Evolutionary conservation across 768 basidiomycete species (phyloP), one percentile per base, ranked within the genome.

Genomic region (Lactifluus volemus): DNA sequence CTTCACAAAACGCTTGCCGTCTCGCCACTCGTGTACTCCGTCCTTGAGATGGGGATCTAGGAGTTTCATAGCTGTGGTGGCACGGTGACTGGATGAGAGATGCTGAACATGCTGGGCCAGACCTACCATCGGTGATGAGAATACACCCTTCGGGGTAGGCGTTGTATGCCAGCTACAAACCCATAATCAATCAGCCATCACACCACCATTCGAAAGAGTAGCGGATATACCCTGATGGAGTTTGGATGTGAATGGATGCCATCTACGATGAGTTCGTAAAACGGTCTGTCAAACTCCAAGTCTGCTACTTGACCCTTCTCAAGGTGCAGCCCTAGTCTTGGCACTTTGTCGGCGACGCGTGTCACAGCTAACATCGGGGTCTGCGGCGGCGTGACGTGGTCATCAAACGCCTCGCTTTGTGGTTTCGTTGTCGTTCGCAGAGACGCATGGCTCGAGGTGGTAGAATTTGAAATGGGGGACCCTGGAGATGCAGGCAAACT

Each of bases 181-280:
- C n/a, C 55, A 21, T 44, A 30, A 53, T 45, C 19, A 61, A 44
- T 21, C 47, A 29, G 59, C 34, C 64, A 32, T 21, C n/a, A 21
- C 38, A 19, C 9, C 6, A 49, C 9, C 7, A 0, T 17, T 32
- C 2, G 14, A 42, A 44, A 3, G 11, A 49, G 32, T 44, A 19
- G 60, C 15, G 4, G 38, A 76, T 85, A 58, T 71, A 93, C 88
- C 67, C 89, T 78, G 59, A 95, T 89, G 48, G 90, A 90, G 70
- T 92, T 90, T 15, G 93, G 92, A 71, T 95, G 92, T 12, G 84
- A 89, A 69, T 96, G 93, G 56, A 93, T 83, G 0, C 92, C 93
- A 70, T 96, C 93, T 7, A 92, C 92, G 63, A 95, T 96, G 55
- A 95, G 75, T 56, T 87, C 91, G 68, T 90, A 96, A 72, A 84